Evolutionary conservation across 2,329 filamentous ascomycete genomes (phyloP), one percentile per base, ranked within the genome.

Genomic region (Neopestalotiopsis clavispora): DNA sequence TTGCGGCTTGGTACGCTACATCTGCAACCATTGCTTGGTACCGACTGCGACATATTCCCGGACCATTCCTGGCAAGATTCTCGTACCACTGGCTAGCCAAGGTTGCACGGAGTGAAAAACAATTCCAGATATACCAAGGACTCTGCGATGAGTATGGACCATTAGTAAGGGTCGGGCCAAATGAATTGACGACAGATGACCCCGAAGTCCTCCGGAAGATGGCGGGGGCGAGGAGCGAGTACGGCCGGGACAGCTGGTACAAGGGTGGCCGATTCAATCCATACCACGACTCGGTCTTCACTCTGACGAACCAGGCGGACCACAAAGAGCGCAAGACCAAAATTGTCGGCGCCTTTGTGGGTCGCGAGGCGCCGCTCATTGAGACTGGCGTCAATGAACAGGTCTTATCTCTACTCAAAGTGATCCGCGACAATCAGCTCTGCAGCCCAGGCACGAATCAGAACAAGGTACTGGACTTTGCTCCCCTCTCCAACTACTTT

Each of bases 231-330:
- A 65, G 73, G 10, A 72, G 70, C n/a, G 66, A 67, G 20, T 76
- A 73, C 56, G 63, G 61, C 17, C 68, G 71, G 30, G 62, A 72
- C 28, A 38, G 67, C 1, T 74, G 72, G 72, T 75, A 72, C 60
- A 56, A 59, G 10, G 69, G 67, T 3, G 38, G 69, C 6, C 64
- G 67, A 17, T 60, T 74, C 17, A 66, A 73, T 10, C 72, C 72
- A 0, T 80, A 83, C 9, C 79, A 83, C n/a, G 83, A 88, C 70
- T 87, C 85, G 67, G 80, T 89, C 68, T 81, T 88, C 71, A 85
- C 82, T 12, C 77, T 83, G 32, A 79, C 80, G 56, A 80, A 87
- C 70, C 82, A 82, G 59, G 77, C 77, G 20, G 76, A 74, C 32
- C 86, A 88, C 72, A 78, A 78, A 13, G 74, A 75, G 23, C 57